Percentiles rank a stretch among this genome's conserved stretches.
These are phyloP conservation scores for Zea mays DNA, from an alignment of 176 grass and related monocot genomes.

Conservation along the genomic window DNA sequence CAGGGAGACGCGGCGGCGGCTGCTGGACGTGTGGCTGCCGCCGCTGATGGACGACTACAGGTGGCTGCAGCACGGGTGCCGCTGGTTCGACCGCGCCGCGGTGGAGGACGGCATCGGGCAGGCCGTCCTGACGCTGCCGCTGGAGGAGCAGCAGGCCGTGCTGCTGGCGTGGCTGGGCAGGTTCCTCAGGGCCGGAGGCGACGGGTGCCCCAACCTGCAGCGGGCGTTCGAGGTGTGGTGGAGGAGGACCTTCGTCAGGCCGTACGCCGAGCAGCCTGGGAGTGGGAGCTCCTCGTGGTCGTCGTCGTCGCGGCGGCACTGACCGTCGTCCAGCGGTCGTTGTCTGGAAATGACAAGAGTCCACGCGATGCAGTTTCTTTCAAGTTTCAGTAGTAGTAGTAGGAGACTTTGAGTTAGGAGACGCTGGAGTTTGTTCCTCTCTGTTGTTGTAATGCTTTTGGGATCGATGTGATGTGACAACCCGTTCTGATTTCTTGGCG, in stretches of 20 bases:
- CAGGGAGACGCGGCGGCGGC: constrained; percentile 53
- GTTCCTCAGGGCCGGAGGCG: constrained; percentile 62
- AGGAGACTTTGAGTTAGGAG: background rate
- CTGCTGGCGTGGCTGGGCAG: constrained; percentile 66
- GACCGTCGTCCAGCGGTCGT: background rate
- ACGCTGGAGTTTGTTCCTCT: constrained; percentile 3
- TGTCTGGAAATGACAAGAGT: background rate
- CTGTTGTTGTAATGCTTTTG: constrained; percentile 9
- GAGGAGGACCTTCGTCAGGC: constrained; percentile 86
- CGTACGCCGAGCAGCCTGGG: constrained; percentile 40
- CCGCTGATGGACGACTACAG: constrained; percentile 80
- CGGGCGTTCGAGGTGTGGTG: constrained; percentile 94
- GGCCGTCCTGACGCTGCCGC: constrained; percentile 69
- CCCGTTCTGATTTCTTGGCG: background rate
- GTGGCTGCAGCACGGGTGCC: constrained; percentile 77
- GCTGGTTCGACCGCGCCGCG: constrained; percentile 57
- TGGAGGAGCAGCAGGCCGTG: constrained; percentile 76
- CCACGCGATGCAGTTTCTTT: background rate
- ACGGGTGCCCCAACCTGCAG: constrained; percentile 80
- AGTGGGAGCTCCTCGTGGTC: constrained; percentile 12
- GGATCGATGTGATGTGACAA: background rate
- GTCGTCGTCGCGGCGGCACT: background rate
- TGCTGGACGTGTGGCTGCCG: constrained; percentile 76
- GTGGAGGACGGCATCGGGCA: constrained; percentile 74
- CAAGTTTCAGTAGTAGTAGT: background rate